Evolutionary conservation across 1,139 yeast species (phyloP), one percentile per base, ranked within the genome.

Genomic region (Blastobotrys arbuscula): DNA sequence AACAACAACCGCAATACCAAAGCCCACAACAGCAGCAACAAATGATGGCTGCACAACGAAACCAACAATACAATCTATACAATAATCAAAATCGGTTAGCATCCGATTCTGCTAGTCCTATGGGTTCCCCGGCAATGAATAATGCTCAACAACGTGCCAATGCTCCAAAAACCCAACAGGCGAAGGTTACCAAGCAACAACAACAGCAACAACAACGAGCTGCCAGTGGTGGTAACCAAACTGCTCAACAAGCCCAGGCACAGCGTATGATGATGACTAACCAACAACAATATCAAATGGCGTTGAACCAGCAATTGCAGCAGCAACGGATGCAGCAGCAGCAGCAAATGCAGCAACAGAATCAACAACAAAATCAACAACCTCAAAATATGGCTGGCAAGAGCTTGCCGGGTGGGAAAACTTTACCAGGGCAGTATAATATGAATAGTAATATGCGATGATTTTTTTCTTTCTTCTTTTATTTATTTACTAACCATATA

Each of bases 371-470:
- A 5, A 28, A 28, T 6, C 40, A 40, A n/a, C 43, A 15, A 16
- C 23, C 23, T 21, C 43, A 39, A 19, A 18, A 39, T 18, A 45
- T 53, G n/a, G 47, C 54, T 2, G 57, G 57, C 19, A 54, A 54
- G 41, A 51, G 54, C 2, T 44, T 53, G 18, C 56, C 57, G 13
- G 54, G 42, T 21, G 31, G 31, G 5, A 28, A 28, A 28, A 28
- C n/a, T 28, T 28, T 28, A 28, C 31, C 31, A 3, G 31, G 31
- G 10, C 42, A 39, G n/a, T 30, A 39, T 39, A 13, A 9, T 6
- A 26, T 19, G 19, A 15, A 39, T 15, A 39, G 18, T 39, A 20
- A 20, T n/a, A 39, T 38, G 31, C 33, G 31, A 9, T 21, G 26
- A 19, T 15, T 18, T 38, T 13, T 33, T n/a, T n/a, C n/a, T n/a